These are phyloP conservation scores for Termitomyces sp. DNA, from an alignment of 768 basidiomycete genomes.

Conservation along the genomic window DNA sequence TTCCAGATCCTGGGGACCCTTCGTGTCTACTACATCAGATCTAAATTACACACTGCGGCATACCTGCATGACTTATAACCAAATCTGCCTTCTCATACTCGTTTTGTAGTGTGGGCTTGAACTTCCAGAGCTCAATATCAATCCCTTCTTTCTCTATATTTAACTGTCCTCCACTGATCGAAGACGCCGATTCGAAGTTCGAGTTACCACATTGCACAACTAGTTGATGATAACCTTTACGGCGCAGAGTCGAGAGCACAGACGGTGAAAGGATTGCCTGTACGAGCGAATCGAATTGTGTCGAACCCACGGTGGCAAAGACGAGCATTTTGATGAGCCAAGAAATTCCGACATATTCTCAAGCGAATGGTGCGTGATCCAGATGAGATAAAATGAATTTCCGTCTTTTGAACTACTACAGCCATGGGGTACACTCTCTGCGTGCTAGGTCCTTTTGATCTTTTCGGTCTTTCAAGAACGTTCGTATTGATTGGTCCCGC, in stretches of 20 bases:
- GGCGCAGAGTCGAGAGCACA: constrained; percentile 53
- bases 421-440: constrained; percentile 91
- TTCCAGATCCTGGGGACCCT: constrained; percentile 78
- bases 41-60: constrained; percentile 19
- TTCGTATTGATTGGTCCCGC: constrained; percentile 17
- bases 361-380: constrained; percentile 17
- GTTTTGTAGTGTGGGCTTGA: constrained; percentile 67
- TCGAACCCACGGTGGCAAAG: constrained; percentile 90
- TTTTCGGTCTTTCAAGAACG: constrained; percentile 3
- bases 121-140: constrained; percentile 64
- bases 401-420: constrained; percentile 8
- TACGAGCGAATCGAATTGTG: constrained; percentile 77
- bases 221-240: constrained; percentile 56
- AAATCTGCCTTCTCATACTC: constrained; percentile 68
- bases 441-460: constrained; percentile 59
- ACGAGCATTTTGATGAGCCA: constrained; percentile 35
- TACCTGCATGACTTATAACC: constrained; percentile 94
- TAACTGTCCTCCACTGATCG: constrained; percentile 26
- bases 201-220: constrained; percentile 82
- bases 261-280: constrained; percentile 51
- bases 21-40: constrained; percentile 1
- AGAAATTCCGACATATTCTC: constrained; percentile 14
- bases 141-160: constrained; percentile 37
- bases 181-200: constrained; percentile 34
- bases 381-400: constrained; percentile 8